These are phyloP conservation scores for Eimeria necatrix DNA, from an alignment of 169 alveolate genomes.

Conservation along the genomic window DNA sequence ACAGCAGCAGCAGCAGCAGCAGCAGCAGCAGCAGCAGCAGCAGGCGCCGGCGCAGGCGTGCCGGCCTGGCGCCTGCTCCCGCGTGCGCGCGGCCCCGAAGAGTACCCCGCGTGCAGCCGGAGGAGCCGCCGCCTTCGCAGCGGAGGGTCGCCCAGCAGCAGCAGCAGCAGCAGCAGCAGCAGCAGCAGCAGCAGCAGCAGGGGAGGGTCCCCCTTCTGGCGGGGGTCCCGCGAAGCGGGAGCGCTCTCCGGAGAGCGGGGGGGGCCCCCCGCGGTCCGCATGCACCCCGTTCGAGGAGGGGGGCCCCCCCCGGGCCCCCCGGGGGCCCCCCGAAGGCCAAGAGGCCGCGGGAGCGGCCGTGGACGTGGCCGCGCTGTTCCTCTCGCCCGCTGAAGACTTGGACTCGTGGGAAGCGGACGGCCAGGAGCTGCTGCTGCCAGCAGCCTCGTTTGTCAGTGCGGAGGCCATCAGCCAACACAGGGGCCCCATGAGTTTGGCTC, in stretches of 20 bases:
- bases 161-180: slow-evolving; percentile 28
- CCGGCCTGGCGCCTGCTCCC: not conserved
- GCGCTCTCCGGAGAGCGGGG: not conserved
- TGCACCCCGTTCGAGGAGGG: not conserved
- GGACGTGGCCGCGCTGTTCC: slow-evolving; percentile 42
- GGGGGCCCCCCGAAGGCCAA: not conserved
- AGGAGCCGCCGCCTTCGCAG: not conserved
- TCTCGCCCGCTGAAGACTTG: slow-evolving; percentile 45
- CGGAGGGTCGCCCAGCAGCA: not conserved
- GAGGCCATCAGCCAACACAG: slow-evolving; percentile 64
- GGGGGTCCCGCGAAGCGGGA: not conserved
- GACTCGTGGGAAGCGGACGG: slow-evolving; percentile 41
- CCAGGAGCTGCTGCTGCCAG: slow-evolving; percentile 52
- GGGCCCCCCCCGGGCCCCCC: not conserved
- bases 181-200: slow-evolving; percentile 40
- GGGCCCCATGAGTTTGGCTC: slow-evolving; percentile 43
- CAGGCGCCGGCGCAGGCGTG: not conserved
- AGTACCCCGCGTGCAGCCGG: not conserved
- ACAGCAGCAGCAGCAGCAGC: too few relatives aligned
- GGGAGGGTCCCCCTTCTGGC: not conserved
- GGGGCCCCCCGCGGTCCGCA: not conserved
- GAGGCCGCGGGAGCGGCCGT: not conserved
- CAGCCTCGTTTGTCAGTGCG: slow-evolving; percentile 47
- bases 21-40: not conserved
- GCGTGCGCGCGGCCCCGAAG: not conserved